A percentile compares a stretch with the other conserved stretches of the same genome.
These are phyloP conservation scores for Irpex sp. DNA, from an alignment of 1,284 basidiomycete species.

Conservation along the genomic window DNA sequence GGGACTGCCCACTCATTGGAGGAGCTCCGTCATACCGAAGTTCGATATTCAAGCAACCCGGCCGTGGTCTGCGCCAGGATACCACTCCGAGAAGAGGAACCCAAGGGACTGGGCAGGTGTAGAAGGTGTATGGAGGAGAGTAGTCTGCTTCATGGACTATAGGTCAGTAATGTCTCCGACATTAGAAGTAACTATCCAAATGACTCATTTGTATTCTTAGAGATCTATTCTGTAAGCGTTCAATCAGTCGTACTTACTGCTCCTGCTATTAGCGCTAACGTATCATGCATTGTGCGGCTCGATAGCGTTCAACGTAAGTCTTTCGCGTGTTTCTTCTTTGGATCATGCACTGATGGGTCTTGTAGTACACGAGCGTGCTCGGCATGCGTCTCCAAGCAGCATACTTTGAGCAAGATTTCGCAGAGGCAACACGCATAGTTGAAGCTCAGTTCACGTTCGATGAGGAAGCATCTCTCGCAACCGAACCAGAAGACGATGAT, in stretches of 20 bases:
- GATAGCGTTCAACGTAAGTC: conserved; percentile 57
- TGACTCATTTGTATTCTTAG: conserved; percentile 22
- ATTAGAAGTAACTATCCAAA: background rate
- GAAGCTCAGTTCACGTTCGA: conserved; percentile 24
- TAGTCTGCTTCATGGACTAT: conserved; percentile 73
- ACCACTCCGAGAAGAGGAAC: conserved; percentile 23
- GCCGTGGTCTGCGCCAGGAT: conserved; percentile 43
- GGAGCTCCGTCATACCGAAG: conserved; percentile 33
- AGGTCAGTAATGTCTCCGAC: conserved; percentile 35
- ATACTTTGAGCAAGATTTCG: conserved; percentile 55
- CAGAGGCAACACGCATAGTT: conserved; percentile 59
- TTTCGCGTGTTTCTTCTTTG: background rate
- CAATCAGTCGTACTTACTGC: background rate
- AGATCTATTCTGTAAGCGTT: conserved; percentile 48
- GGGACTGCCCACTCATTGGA: conserved; percentile 38
- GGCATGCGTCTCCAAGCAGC: conserved; percentile 30
- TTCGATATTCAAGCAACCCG: conserved; percentile 44
- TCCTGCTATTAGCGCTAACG: background rate
- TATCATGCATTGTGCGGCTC: background rate
- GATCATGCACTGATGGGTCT: background rate
- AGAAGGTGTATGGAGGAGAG: conserved; percentile 62
- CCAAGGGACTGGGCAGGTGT: conserved; percentile 63
- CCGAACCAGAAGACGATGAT: conserved; percentile 14
- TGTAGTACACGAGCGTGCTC: conserved; percentile 10
- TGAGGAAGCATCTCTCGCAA: background rate